These are phyloP conservation scores for Pseudopediastrum boryanum DNA, from an alignment of 139 green algal genomes.

Conservation along the genomic window DNA sequence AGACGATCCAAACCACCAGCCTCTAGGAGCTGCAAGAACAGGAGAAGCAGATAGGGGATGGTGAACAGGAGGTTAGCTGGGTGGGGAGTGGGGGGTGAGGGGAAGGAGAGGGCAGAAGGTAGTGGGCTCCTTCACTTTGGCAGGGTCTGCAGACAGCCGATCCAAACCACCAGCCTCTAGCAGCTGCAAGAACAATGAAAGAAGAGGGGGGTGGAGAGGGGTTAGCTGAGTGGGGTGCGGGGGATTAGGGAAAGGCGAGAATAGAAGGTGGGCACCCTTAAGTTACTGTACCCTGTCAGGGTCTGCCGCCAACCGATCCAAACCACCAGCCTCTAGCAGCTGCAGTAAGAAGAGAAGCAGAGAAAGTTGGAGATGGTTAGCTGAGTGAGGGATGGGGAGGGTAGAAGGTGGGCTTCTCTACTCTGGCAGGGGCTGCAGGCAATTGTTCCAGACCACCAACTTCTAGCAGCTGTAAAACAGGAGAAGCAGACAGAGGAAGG, in stretches of 20 bases:
- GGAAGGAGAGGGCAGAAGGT: background rate
- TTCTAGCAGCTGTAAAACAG: slow-evolving; percentile 37
- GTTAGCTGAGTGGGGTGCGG: background rate
- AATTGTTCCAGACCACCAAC: slow-evolving; percentile 69
- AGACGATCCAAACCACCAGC: slow-evolving; percentile 69
- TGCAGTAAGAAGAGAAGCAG: background rate
- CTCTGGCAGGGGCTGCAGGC: slow-evolving; percentile 39
- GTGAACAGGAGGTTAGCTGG: background rate
- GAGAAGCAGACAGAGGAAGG: background rate
- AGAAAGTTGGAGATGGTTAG: background rate
- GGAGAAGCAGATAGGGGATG: background rate
- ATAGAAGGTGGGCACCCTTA: no score
- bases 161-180: slow-evolving; percentile 68
- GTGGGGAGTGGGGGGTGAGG: background rate
- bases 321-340: slow-evolving; percentile 60
- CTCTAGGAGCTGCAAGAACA: slow-evolving; percentile 36
- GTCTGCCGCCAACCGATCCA: slow-evolving; percentile 62
- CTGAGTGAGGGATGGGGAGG: background rate
- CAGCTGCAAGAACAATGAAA: slow-evolving; percentile 1
- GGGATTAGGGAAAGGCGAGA: no score
- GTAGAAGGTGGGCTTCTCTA: slow-evolving; percentile 36
- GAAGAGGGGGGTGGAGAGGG: background rate
- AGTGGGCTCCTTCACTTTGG: slow-evolving; percentile 40
- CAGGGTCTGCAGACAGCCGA: slow-evolving; percentile 52
- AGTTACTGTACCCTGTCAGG: slow-evolving; percentile 46